Conservation (phyloP, 202 grass and related monocot genomes). For the Sporobolus alterniflorus region DNA sequence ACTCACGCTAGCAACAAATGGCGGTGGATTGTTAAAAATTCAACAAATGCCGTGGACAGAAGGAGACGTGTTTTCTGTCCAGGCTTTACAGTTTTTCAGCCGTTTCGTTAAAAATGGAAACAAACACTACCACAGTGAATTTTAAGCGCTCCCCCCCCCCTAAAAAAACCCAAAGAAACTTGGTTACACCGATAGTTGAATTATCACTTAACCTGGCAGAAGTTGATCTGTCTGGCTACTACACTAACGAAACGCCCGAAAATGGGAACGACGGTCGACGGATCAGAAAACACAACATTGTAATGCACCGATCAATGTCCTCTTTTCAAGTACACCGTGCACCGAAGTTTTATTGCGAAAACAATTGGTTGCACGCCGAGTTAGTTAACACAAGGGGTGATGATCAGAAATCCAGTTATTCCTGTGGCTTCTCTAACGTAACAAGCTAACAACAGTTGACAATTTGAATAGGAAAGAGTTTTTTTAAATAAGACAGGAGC, state of each 20-base stretch:
- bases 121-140: background rate
- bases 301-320: conserved; percentile 4
- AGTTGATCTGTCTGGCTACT: background rate
- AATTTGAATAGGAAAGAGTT: too few species aligned
- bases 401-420: too few species aligned
- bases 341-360: background rate
- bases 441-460: too few species aligned
- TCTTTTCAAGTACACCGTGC: background rate
- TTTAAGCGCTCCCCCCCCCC: background rate
- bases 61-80: background rate
- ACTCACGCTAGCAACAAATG: conserved; percentile 27
- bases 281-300: background rate
- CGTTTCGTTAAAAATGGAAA: background rate
- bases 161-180: too few species aligned
- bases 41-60: too few species aligned
- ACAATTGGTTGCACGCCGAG: background rate
- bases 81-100: background rate
- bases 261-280: background rate
- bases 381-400: background rate
- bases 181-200: background rate
- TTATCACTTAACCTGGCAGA: background rate
- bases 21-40: background rate
- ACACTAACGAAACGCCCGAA: background rate
- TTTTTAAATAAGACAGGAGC: too few species aligned
- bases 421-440: too few species aligned